Evolutionary conservation across 306 rosid genomes (phyloP), one percentile per base, ranked within the genome.

Genomic region (Trifolium repens): DNA sequence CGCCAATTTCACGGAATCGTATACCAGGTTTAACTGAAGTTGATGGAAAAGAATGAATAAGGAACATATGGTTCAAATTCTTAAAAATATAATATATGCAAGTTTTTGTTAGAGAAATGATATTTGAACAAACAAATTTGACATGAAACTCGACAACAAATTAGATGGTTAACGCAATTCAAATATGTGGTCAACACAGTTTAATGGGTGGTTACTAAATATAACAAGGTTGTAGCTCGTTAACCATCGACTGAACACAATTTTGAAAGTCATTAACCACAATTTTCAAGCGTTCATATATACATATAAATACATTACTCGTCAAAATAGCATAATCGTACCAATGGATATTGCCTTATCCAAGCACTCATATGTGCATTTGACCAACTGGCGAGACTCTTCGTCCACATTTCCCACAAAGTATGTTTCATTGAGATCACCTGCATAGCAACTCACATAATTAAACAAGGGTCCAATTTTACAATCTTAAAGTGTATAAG

Each of bases 321-420:
- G 9, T 8, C 52, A 24, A 50, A 50, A 50, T 50, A 50, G 6
- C 57, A 50, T 50, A 17, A 50, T 50, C 85, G 30, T 92, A 94
- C 99, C 97, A 60, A 90, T 89, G 59, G 96, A 75, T 88, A 94
- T 92, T 79, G 97, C 97, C 84, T 92, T 94, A 69, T 92, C 99
- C 83, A 94, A 71, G 78, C 99, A 90, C 87, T 94, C 99, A 1
- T 92, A 94, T 24, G 97, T 88, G 84, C 93, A 86, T 61, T 89
- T 87, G 69, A 94, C 96, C 57, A 94, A 82, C 84, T 84, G 81
- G 35, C 47, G 78, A 71, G 93, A 89, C 84, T 90, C 99, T 79
- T 94, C 96, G 32, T 92, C 93, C 76, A 94, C 96, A 75, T 90
- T 93, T 76, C 99, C 99, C 80, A 94, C 97, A 34, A 92, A 94